Evolutionary conservation across 2,329 filamentous ascomycete species (phyloP), one percentile per base, ranked within the genome.

Genomic region (Cladosporium cucumerinum): DNA sequence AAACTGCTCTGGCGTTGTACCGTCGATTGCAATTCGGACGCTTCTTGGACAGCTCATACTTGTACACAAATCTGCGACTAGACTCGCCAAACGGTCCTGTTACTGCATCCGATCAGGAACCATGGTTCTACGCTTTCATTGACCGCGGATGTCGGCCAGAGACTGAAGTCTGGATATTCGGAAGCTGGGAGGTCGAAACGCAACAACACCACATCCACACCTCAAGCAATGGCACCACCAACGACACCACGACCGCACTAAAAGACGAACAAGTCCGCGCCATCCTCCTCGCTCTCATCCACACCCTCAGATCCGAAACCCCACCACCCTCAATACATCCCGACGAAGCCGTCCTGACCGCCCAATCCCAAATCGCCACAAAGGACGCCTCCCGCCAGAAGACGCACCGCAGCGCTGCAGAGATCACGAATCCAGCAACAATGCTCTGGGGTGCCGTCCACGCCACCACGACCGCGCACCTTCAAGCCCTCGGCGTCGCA

Each of bases 91-190:
- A 58, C 14, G 12, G 16, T 4, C 11, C 8, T 18, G 10, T 5
- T 5, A 7, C 16, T 16, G 4, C 48, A 28, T 4, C 26, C 6
- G n/a, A 52, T 8, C 16, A 60, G 2, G 46, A 30, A 8, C 63
- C 64, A 6, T 78, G 76, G 71, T 87, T 89, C 71, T 81, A 83
- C 0, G 85, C 84, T 0, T 89, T 87, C 71, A 72, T 89, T 6
- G 88, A 91, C 73, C 80, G 87, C 23, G 83, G 83, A 4, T 81
- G 80, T 62, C 81, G 82, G 0, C 86, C 85, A 0, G 87, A 89
- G 72, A 90, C 89, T 0, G 84, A 90, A 67, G 78, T 86, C 32
- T 90, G 85, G 84, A 71, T 90, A 1, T 90, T 87, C 73, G 76
- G 68, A 26, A 66, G 63, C 62, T 69, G 76, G 77, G 60, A 77